Evolutionary conservation across 768 basidiomycete genomes (phyloP).

Genomic region (Austroboletus festivus): DNA sequence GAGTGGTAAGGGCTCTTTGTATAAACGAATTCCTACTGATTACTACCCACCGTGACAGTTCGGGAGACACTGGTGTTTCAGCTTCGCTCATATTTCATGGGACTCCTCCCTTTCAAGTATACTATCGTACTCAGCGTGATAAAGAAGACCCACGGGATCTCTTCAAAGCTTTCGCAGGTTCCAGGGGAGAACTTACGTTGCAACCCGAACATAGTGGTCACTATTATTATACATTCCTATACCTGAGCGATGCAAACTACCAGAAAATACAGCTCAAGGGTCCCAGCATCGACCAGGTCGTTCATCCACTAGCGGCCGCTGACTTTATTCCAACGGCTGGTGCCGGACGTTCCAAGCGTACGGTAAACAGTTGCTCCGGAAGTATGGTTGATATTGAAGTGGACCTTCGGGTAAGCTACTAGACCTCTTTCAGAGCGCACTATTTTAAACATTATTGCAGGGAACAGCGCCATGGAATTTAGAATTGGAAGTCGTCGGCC

Average conservation of each 20-base stretch:
- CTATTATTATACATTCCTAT: conserved; percentile 78
- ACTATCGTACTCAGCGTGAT: conserved; percentile 73
- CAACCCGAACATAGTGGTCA: conserved; percentile 88
- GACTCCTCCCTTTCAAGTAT: conserved; percentile 83
- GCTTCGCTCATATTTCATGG: conserved; percentile 85
- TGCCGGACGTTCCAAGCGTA: conserved; percentile 47
- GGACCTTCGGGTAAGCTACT: conserved; percentile 63
- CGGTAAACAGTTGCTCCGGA: conserved; percentile 77
- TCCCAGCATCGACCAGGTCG: conserved; percentile 79
- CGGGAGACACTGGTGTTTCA: conserved; percentile 88
- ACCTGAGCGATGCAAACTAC: conserved; percentile 84
- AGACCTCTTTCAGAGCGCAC: neutral
- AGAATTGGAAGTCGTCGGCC: conserved; percentile 77
- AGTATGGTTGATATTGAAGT: conserved; percentile 72
- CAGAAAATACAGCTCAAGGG: conserved; percentile 69
- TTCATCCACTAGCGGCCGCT: conserved; percentile 84
- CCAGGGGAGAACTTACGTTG: conserved; percentile 76
- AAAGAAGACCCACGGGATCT: conserved; percentile 59
- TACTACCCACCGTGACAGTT: conserved; percentile 49
- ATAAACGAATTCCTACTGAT: conserved; percentile 1
- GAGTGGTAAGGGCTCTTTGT: conserved; percentile 61
- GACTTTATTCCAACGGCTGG: conserved; percentile 52
- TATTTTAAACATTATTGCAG: conserved; percentile 35
- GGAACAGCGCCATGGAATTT: conserved; percentile 91
- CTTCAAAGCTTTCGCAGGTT: conserved; percentile 58